Base-by-base conservation (phyloP, 306 rosid species). In the Vigna mungo region DNA sequence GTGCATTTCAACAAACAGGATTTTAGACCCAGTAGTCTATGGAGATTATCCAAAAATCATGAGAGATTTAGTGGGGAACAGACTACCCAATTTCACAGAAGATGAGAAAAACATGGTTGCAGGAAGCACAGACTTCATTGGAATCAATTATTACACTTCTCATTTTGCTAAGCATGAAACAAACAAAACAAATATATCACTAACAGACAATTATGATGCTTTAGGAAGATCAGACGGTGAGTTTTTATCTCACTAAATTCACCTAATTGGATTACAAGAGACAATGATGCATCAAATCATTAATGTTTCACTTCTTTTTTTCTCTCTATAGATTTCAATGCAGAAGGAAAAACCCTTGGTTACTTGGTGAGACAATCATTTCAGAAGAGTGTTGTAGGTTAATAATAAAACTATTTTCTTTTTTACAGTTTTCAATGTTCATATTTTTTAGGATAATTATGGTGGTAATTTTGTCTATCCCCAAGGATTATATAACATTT, bases 101-200 rank as follows among this genome's bases (percentile, higher is more conserved):
- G 18, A 71, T 48, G 75, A 85, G 61, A 71, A 43, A 59, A 18
- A 4, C 2, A 2, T 82, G 43, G 11, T 85, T 4, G 68, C 80
- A 62, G 86, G 86, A 48, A 63, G 80, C 37, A 3, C 68, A 1
- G 80, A 80, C 25, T 85, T 85, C 39, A 51, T 82, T 34, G 86
- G 82, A 2, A 59, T 85, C 3, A 85, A 85, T 43, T 85, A 85
- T 63, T 85, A 85, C 52, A 52, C 18, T 15, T 82, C 89, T 20
- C 64, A n/a, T 3, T 79, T 70, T 72, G 80, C 72, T 30, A 81
- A 32, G 73, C 5, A 53, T 3, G 75, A 76, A 77, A 6, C 58
- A 72, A 60, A 47, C 59, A 55, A 14, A 48, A 0, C 61, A 14
- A 77, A 56, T 1, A 15, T 58, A 13, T 2, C 1, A 15, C 3